Conservation (phyloP, 306 rosid species). For the Glycine latifolia region DNA sequence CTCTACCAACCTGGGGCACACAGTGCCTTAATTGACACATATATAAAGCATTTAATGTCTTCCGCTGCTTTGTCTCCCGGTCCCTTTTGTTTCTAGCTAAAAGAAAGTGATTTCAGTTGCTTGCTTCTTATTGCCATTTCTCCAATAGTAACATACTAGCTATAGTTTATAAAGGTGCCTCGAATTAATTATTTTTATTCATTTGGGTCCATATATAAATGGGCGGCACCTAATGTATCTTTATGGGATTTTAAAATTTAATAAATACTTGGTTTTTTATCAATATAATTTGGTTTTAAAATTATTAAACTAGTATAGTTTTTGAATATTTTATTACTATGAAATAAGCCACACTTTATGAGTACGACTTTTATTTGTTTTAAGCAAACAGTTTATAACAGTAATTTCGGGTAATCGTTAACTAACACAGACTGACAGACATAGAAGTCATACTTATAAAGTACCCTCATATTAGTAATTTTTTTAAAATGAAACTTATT, state of each 20-base stretch:
- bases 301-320: neutral
- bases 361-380: neutral
- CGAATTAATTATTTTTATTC: neutral
- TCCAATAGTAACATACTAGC: neutral
- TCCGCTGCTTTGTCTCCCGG: neutral
- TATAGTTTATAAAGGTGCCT: neutral
- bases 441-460: neutral
- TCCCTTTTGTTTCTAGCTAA: neutral
- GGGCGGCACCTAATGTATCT: neutral
- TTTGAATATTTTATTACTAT: neutral
- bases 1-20: neutral
- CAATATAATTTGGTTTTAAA: neutral
- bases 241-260: neutral
- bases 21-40: neutral
- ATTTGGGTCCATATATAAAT: neutral
- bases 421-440: neutral
- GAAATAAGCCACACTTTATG: neutral
- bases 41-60: constrained; percentile 21
- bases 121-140: neutral
- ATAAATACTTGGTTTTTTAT: neutral
- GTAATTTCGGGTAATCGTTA: neutral
- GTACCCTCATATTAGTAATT: neutral
- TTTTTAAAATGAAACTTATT: too few relatives aligned
- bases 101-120: neutral
- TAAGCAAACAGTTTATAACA: neutral